phyloP scores from a whole-genome alignment of 371 early-diverging fungal genomes.

The Actinomortierella ambigua region DNA sequence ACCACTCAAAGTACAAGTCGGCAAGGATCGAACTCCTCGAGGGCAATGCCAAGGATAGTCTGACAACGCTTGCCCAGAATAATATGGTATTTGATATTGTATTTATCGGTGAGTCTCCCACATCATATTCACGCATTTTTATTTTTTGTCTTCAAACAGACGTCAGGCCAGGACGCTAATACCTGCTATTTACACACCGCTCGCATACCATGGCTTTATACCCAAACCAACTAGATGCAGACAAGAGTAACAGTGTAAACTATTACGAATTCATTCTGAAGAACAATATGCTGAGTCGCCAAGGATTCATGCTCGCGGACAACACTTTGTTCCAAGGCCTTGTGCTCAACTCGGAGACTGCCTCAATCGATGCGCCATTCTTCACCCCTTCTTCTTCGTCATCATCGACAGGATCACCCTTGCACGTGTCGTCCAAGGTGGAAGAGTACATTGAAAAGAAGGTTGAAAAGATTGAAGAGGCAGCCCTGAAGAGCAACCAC shows the following conservation, averaged over 20 bases:
- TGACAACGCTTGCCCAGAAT: conserved; percentile 27
- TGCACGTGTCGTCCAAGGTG: conserved; percentile 1
- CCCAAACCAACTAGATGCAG: conserved; percentile 54
- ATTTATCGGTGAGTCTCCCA: conserved; percentile 52
- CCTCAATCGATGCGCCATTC: not conserved
- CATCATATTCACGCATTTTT: not conserved
- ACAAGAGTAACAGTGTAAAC: conserved; percentile 60
- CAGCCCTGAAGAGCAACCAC: conserved; percentile 4
- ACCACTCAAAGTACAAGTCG: conserved; percentile 5
- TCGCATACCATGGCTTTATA: not conserved
- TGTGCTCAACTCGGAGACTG: conserved; percentile 18
- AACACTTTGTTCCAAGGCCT: conserved; percentile 51
- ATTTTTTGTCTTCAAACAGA: not conserved
- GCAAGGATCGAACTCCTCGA: conserved; percentile 31
- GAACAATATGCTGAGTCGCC: conserved; percentile 50
- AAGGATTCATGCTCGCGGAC: conserved; percentile 62
- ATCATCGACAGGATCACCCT: not conserved
- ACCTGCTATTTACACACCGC: not conserved
- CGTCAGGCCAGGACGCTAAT: no score
- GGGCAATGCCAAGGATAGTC: conserved; percentile 31
- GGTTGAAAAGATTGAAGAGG: not conserved
- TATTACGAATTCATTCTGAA: conserved; percentile 59
- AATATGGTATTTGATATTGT: conserved; percentile 53
- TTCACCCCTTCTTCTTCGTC: conserved; percentile 8
- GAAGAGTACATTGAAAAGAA: not conserved